Evolutionary conservation across 129 eudicot species (phyloP).

Genomic region (Tagetes erecta): DNA sequence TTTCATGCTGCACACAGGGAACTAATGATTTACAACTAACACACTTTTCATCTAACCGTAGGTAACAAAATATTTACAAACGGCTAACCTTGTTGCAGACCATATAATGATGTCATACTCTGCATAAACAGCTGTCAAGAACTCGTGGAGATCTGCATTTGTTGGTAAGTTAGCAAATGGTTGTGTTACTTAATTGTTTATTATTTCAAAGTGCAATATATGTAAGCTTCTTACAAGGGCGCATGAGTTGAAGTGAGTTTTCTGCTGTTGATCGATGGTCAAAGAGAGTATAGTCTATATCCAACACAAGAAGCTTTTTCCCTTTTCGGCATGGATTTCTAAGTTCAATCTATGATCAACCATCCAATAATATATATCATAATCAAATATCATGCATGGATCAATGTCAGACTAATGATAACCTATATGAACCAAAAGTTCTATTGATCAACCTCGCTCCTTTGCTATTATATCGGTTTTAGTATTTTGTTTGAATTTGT

Average conservation of each 20-base stretch:
- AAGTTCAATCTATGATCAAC: slow-evolving; percentile 58
- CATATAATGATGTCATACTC: slow-evolving; percentile 98
- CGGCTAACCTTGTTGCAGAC: slow-evolving; percentile 90
- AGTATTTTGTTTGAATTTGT: slow-evolving; percentile 1
- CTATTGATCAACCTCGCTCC: slow-evolving; percentile 5
- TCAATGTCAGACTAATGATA: slow-evolving; percentile 15
- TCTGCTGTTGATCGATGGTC: slow-evolving; percentile 99
- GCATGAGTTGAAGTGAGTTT: slow-evolving; percentile 88
- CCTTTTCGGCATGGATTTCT: slow-evolving; percentile 89
- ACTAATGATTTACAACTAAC: slow-evolving; percentile 11
- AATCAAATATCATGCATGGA: slow-evolving; percentile 14
- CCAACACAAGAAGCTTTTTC: slow-evolving; percentile 90
- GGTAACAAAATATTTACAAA: slow-evolving; percentile 10
- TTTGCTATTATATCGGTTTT: slow-evolving; percentile 5
- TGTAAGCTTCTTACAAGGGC: slow-evolving; percentile 76
- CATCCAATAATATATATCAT: slow-evolving; percentile 25
- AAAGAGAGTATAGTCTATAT: slow-evolving; percentile 93
- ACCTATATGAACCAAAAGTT: slow-evolving; percentile 6
- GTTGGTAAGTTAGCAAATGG: slow-evolving; percentile 5
- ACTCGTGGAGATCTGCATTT: slow-evolving; percentile 88
- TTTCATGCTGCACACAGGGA: slow-evolving; percentile 73
- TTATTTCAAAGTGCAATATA: slow-evolving; percentile 4
- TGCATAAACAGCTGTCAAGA: slow-evolving; percentile 89
- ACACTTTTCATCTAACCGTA: neutral
- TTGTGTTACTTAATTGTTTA: neutral